phyloP scores from a whole-genome alignment of 2,329 filamentous ascomycete species.

The Trichophyton benhamiae region DNA sequence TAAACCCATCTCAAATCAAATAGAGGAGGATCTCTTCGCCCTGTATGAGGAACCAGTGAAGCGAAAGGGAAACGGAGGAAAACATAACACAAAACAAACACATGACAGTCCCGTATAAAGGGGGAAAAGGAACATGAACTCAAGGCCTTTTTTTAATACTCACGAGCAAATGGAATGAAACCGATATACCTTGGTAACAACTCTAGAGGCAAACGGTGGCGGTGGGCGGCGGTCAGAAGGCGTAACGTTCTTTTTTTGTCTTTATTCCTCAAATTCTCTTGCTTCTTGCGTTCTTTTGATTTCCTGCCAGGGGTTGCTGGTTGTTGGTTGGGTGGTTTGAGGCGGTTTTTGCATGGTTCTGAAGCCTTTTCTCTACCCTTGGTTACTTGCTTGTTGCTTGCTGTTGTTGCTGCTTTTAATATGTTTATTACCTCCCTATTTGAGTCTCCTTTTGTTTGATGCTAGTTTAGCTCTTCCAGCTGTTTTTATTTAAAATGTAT shows the following conservation, averaged over 20 bases:
- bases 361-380: neutral
- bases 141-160: neutral
- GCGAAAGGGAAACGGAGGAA: neutral
- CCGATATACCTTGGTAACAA: slow-evolving; percentile 2
- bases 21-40: slow-evolving; percentile 2
- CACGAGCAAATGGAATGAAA: slow-evolving; percentile 4
- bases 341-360: neutral
- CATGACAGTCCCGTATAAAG: neutral
- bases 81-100: neutral
- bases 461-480: neutral
- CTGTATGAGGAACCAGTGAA: neutral
- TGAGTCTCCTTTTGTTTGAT: neutral
- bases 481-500: neutral
- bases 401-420: neutral
- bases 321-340: slow-evolving; percentile 1
- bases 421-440: neutral
- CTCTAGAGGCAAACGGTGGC: slow-evolving; percentile 1
- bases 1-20: neutral
- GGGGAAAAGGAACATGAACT: slow-evolving; percentile 1
- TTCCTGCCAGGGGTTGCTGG: slow-evolving; percentile 2
- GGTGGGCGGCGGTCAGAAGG: neutral
- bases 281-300: slow-evolving; percentile 1
- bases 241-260: neutral
- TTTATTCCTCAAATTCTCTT: neutral
- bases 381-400: neutral